A percentile compares a stretch with the other conserved stretches of the same genome.
Conservation (phyloP, 306 rosid genomes). For the Quercus robur region DNA sequence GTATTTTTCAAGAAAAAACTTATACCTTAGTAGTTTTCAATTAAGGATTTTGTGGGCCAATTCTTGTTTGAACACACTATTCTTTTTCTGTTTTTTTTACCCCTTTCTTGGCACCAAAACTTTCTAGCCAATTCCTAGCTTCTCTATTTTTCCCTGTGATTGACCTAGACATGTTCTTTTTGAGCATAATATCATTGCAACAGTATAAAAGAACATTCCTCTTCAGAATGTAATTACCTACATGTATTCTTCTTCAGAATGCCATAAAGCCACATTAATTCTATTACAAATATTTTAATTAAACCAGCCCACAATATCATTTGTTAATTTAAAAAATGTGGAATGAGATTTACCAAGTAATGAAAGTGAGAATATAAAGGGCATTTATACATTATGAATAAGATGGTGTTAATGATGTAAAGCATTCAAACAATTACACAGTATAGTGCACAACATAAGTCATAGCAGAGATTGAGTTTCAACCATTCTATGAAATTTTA, state of each 20-base stretch:
- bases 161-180: not conserved
- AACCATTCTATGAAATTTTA: not conserved
- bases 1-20: not conserved
- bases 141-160: not conserved
- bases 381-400: not conserved
- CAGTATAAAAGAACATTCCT: not conserved
- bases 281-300: not conserved
- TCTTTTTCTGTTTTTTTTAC: not conserved
- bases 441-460: not conserved
- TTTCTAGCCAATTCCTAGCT: not conserved
- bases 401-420: not conserved
- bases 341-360: not conserved
- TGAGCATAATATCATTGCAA: not conserved
- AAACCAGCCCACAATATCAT: not conserved
- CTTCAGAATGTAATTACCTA: not conserved
- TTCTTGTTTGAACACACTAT: not conserved
- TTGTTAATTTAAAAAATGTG: not conserved
- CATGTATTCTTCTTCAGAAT: not conserved
- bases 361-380: not conserved
- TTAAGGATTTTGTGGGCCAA: not conserved
- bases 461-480: too few species aligned
- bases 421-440: not conserved
- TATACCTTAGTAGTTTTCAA: too few species aligned
- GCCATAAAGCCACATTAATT: not conserved
- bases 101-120: not conserved